Base-by-base conservation (phyloP, 2,329 filamentous ascomycete genomes). In the Aspergillus sergii region DNA sequence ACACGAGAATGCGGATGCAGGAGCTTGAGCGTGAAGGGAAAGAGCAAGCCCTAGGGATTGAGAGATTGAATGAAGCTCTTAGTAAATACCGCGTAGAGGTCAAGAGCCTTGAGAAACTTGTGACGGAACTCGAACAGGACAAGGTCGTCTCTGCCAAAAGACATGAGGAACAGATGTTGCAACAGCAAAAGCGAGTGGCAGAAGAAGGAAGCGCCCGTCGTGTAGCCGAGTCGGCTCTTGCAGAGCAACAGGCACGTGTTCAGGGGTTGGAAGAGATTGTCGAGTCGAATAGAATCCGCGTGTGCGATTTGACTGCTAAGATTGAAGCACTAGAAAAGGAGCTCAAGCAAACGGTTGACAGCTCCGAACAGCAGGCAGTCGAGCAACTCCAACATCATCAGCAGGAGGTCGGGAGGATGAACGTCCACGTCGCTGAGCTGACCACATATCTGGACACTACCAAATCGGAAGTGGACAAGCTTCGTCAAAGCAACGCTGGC, bases 31-130 rank as follows among this genome's bases (percentile, higher is more conserved):
- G 69, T 41, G 76, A 82, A 64, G 70, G 75, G 28, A 66, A 76
- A 9, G 77, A 81, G 54, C 77, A 82, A 57, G 75, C 74, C 19
- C 66, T 78, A 34, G 78, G 81, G 58, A 80, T 82, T 64, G 70
- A 74, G 46, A 76, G 77, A 63, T 73, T 83, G 30, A 79, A 77
- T 26, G 69, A 71, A 34, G 79, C 81, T 12, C 72, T 83, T 11
- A 74, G 77, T 45, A 80, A 77, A 55, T 83, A 83, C 64, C 77
- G 76, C 30, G 65, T 73, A 28, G 82, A 83, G 60, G 73, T 81
- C 43, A 78, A 75, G 60, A 71, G 73, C 26, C 72, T 83, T 3
- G 81, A 84, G 68, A 62, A 69, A 10, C 71, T 83, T 12, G 76
- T 84, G 55, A 74, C 70, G 14, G 69, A 73, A 36, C 67, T 82